These are phyloP conservation scores for Saccharata proteae DNA, from an alignment of 2,329 filamentous ascomycete species.

Conservation along the genomic window DNA sequence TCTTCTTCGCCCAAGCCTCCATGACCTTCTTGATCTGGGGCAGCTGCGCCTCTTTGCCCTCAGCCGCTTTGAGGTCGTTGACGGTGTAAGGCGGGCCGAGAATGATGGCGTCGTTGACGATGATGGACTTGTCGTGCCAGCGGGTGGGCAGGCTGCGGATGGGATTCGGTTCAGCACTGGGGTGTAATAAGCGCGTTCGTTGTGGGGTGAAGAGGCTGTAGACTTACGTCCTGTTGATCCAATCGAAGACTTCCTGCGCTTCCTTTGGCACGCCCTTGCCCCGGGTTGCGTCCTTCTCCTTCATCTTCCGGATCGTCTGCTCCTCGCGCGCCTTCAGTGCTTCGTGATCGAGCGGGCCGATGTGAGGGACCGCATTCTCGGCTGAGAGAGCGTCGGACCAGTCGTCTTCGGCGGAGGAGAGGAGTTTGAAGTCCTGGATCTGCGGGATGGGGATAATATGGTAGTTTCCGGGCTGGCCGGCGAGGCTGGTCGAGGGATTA, in stretches of 20 bases:
- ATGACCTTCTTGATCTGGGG: slow-evolving; percentile 33
- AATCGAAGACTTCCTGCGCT: slow-evolving; percentile 52
- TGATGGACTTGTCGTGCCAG: slow-evolving; percentile 47
- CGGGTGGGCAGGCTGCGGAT: slow-evolving; percentile 37
- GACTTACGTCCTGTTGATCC: slow-evolving; percentile 44
- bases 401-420: slow-evolving; percentile 24
- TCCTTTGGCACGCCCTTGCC: slow-evolving; percentile 50
- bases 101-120: slow-evolving; percentile 48
- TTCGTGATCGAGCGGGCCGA: slow-evolving; percentile 42
- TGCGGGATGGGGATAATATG: slow-evolving; percentile 49
- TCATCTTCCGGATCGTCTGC: slow-evolving; percentile 42
- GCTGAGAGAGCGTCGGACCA: slow-evolving; percentile 25
- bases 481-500: slow-evolving; percentile 27
- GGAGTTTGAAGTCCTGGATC: slow-evolving; percentile 45
- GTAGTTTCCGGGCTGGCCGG: slow-evolving; percentile 41
- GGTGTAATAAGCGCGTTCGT: not conserved
- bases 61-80: slow-evolving; percentile 39
- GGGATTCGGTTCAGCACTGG: too few relatives aligned
- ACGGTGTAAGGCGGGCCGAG: slow-evolving; percentile 46
- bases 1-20: slow-evolving; percentile 34
- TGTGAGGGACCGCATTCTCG: slow-evolving; percentile 29
- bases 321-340: slow-evolving; percentile 44
- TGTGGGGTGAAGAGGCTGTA: not conserved
- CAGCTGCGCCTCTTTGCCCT: slow-evolving; percentile 30
- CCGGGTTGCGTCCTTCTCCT: slow-evolving; percentile 44